Base-by-base conservation (phyloP, 202 grass and related monocot genomes). In the Panicum virgatum region DNA sequence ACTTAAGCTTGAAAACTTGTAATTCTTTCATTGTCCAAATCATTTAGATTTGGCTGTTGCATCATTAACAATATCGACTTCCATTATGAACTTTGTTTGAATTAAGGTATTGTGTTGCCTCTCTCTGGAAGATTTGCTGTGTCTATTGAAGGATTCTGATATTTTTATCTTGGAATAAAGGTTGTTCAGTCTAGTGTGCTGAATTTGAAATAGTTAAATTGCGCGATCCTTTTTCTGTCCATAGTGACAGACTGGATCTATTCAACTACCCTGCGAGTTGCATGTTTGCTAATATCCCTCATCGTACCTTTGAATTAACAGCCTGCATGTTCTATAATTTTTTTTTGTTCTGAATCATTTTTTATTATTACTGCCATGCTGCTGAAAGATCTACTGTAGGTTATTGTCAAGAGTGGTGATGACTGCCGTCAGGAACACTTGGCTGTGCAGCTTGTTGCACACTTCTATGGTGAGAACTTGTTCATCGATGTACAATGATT, bases 371-470 rank as follows among this genome's bases (percentile, higher is more conserved):
- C 44, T 59, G 48, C 7, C 20, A 5, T 66, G 29, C 38, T 73
- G 74, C 62, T 79, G 59, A 83, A 76, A 85, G 45, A 62, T 43
- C 50, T 66, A 51, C 39, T 82, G 71, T 83, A 99, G 96, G 53
- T 99, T 71, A 99, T 99, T 94, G 93, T 99, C 65, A 99, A 99
- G 87, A 99, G 96, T 84, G 96, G 96, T 59, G 96, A 99, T 92
- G 96, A 99, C 76, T 99, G 96, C 81, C 88, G 96, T 78, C 96
- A 99, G 71, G 96, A 99, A 69, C 92, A 99, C 72, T 87, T 99
- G 78, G 96, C 96, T 46, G 91, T 99, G 77, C 96, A 99, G 76
- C 96, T 99, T 83, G 91, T 99, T 87, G 92, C 91, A 84, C 96
- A 99, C 90, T 96, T 99, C 59, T 99, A 90, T 92, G 96, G 96